A percentile compares a stretch with the other conserved stretches of the same genome.
These are phyloP conservation scores for Leccinum subspadiceum DNA, from an alignment of 1,284 basidiomycete genomes.

Conservation along the genomic window DNA sequence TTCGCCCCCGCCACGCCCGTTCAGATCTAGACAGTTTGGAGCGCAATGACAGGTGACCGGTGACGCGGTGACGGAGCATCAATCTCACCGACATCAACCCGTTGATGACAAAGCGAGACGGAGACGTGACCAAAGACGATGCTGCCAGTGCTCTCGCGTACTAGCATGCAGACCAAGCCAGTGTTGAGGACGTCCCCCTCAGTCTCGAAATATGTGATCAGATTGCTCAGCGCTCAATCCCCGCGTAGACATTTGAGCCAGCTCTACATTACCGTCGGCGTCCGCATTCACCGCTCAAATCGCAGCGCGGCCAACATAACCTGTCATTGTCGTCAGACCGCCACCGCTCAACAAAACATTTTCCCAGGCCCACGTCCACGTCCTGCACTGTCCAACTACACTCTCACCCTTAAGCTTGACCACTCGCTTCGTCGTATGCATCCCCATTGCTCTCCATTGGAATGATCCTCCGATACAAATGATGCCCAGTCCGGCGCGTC, in stretches of 20 bases:
- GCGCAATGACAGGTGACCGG: slow-evolving; percentile 12
- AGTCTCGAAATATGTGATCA: too few species aligned
- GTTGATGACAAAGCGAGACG: too few species aligned
- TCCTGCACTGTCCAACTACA: slow-evolving; percentile 39
- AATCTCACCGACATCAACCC: slow-evolving; percentile 36
- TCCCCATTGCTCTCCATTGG: slow-evolving; percentile 65
- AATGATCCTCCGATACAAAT: slow-evolving; percentile 68
- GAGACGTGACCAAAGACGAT: too few species aligned
- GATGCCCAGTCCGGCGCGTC: slow-evolving; percentile 65
- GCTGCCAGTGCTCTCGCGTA: too few species aligned
- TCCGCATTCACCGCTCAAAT: slow-evolving; percentile 13
- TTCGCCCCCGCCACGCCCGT: slow-evolving; percentile 52
- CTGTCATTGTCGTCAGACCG: slow-evolving; percentile 11
- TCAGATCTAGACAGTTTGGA: slow-evolving; percentile 29
- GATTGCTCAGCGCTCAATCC: too few species aligned
- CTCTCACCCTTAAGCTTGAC: slow-evolving; percentile 30
- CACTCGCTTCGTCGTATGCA: slow-evolving; percentile 56
- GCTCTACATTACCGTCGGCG: not conserved
- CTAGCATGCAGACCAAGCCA: too few species aligned
- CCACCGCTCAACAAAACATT: slow-evolving; percentile 42
- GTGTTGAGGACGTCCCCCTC: too few species aligned
- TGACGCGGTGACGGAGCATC: slow-evolving; percentile 39
- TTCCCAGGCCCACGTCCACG: slow-evolving; percentile 27
- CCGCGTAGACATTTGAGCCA: too few species aligned
- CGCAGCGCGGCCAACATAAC: slow-evolving; percentile 24